phyloP scores from a whole-genome alignment of 768 basidiomycete genomes.

The Naganishia vaughanmartiniae region DNA sequence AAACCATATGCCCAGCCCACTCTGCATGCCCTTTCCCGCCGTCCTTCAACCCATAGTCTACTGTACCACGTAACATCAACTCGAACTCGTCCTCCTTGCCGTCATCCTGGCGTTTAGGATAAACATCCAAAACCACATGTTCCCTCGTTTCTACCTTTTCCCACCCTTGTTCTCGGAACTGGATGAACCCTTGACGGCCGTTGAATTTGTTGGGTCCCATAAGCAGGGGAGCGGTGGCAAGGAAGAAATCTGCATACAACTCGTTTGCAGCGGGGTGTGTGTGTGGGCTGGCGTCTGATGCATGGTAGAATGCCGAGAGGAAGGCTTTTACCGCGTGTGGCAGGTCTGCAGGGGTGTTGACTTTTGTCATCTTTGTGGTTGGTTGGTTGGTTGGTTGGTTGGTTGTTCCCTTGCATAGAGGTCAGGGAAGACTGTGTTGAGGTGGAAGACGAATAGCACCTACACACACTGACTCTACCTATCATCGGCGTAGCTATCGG shows the following conservation, averaged over 20 bases:
- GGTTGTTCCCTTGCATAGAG: too few species aligned
- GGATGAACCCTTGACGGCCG: neutral
- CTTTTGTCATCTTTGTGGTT: constrained; percentile 7
- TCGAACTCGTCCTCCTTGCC: neutral
- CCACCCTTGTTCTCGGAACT: constrained; percentile 18
- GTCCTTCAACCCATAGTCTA: constrained; percentile 21
- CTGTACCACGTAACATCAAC: constrained; percentile 22
- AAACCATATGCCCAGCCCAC: constrained; percentile 22
- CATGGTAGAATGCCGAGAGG: constrained; percentile 22
- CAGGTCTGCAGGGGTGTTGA: constrained; percentile 1
- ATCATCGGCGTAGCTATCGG: too few species aligned
- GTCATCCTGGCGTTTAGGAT: neutral
- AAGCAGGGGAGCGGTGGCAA: neutral
- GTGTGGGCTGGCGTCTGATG: constrained; percentile 16
- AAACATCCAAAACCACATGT: constrained; percentile 22
- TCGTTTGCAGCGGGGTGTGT: neutral
- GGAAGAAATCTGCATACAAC: constrained; percentile 19
- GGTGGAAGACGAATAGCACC: too few species aligned
- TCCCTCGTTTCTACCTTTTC: constrained; percentile 1
- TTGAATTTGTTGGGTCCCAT: constrained; percentile 19
- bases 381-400: neutral
- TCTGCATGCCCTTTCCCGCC: constrained; percentile 18
- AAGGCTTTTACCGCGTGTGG: constrained; percentile 7
- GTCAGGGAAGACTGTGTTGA: too few species aligned
- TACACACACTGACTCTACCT: too few species aligned